phyloP scores from a whole-genome alignment of 78 protist genomes.

The Pigoraptor vietnamica region DNA sequence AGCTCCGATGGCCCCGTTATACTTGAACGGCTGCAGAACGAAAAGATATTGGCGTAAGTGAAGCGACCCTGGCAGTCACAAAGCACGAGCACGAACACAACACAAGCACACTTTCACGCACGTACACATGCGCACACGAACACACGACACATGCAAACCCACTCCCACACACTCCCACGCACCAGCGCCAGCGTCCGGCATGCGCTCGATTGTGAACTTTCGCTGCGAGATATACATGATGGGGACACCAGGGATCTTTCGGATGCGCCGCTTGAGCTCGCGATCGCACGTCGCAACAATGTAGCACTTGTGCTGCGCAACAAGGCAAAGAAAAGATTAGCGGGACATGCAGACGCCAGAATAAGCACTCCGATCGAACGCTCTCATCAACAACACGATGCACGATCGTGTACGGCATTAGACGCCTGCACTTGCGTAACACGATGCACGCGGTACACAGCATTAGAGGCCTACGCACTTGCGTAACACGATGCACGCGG shows the following conservation, averaged over 20 bases:
- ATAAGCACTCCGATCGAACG: too few species aligned
- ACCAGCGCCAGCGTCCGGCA: conserved; percentile 86
- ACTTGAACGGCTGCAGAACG: too few species aligned
- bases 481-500: conserved; percentile 73
- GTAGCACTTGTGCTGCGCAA: conserved; percentile 62
- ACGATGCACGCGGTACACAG: too few species aligned
- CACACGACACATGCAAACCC: neutral
- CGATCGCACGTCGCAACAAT: conserved; percentile 95
- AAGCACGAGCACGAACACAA: too few species aligned
- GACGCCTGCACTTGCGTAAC: too few species aligned
- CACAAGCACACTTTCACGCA: neutral
- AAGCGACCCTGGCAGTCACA: too few species aligned
- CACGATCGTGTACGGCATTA: too few species aligned
- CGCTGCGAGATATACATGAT: conserved; percentile 81
- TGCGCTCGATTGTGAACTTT: conserved; percentile 84
- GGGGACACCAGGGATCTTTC: conserved; percentile 98
- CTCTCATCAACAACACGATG: too few species aligned
- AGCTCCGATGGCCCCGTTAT: too few species aligned
- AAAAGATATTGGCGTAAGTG: too few species aligned
- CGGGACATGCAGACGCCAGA: too few species aligned
- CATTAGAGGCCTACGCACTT: conserved; percentile 5
- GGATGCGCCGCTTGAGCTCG: conserved; percentile 90
- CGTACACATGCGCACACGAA: neutral
- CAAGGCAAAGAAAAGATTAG: neutral
- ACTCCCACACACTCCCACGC: neutral